A percentile compares a stretch with the other conserved stretches of the same genome.
Evolutionary conservation across 495 filamentous ascomycete species (phyloP).

Genomic region (Pseudoneurospora amorphoporcata): DNA sequence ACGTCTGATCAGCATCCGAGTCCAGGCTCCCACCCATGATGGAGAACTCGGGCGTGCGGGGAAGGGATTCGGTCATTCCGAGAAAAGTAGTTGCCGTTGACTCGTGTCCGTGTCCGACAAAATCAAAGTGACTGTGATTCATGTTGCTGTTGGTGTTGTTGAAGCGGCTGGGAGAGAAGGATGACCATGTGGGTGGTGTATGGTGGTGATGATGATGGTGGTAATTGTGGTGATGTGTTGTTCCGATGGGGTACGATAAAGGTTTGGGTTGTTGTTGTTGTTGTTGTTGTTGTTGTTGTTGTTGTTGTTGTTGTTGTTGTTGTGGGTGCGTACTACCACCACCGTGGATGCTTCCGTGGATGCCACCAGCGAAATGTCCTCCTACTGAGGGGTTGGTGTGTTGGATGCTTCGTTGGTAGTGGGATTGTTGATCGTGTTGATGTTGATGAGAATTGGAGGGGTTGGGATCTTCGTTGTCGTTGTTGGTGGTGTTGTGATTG

Average conservation of each 20-base stretch:
- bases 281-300: background rate
- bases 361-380: background rate
- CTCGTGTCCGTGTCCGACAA: background rate
- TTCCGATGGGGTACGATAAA: background rate
- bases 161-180: background rate
- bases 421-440: background rate
- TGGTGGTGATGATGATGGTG: background rate
- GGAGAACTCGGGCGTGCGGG: slow-evolving; percentile 16
- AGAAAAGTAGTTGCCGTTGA: slow-evolving; percentile 9
- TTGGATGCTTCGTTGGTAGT: background rate
- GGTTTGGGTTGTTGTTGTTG: background rate
- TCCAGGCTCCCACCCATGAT: slow-evolving; percentile 15
- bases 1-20: slow-evolving; percentile 24
- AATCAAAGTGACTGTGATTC: background rate
- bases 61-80: slow-evolving; percentile 12
- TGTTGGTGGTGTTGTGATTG: background rate
- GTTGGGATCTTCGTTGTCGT: background rate
- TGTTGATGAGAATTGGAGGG: background rate
- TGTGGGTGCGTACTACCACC: background rate
- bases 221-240: background rate
- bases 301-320: background rate
- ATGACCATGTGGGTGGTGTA: background rate
- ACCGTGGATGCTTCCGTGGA: background rate
- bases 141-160: background rate
- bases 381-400: background rate